Base-by-base conservation (phyloP, 148 eudicot species). In the Arbutus unedo region DNA sequence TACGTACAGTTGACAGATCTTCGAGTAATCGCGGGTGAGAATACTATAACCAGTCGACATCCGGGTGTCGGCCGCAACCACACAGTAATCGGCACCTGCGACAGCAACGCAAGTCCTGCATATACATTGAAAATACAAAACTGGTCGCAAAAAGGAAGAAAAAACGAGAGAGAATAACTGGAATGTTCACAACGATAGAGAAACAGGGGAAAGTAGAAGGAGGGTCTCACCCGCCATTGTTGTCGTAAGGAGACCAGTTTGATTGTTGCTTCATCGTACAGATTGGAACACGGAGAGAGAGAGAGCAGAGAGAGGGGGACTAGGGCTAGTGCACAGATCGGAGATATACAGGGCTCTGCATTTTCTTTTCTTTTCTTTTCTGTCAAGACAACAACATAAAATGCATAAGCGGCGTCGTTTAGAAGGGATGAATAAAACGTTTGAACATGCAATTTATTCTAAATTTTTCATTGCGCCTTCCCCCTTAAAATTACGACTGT, bases 11-110 rank as follows among this genome's bases (percentile, higher is more conserved):
- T 95, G 86, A 81, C 85, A 70, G 82, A 95, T 93, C 89, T 95
- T 95, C 81, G 98, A 94, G 89, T 93, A 92, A 77, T 95, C 98
- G 77, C 98, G 98, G 72, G 98, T 93, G 80, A 95, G 98, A 77
- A 95, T 93, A 77, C 79, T 93, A 87, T 95, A 95, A 15, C 98
- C 98, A 79, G 98, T 89, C 1, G 98, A 95, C 98, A 95, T 93
- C 53, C 98, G 92, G 77, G 98, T 93, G 76, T 95, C 98, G 43
- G 98, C 91, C 2, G 98, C 98, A 78, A 95, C 90, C 31, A 95
- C 98, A 84, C 98, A 93, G 88, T 95, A 95, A 87, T 95, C 95
- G 8, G 92, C 84, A 70, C 96, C 96, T 10, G 97, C 97, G 21
- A 95, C 85, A 54, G 95, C 94, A 2, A 95, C 97, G 50, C 91